Evolutionary conservation across 305 asterid species (phyloP).

Genomic region (Fraxinus angustifolia): DNA sequence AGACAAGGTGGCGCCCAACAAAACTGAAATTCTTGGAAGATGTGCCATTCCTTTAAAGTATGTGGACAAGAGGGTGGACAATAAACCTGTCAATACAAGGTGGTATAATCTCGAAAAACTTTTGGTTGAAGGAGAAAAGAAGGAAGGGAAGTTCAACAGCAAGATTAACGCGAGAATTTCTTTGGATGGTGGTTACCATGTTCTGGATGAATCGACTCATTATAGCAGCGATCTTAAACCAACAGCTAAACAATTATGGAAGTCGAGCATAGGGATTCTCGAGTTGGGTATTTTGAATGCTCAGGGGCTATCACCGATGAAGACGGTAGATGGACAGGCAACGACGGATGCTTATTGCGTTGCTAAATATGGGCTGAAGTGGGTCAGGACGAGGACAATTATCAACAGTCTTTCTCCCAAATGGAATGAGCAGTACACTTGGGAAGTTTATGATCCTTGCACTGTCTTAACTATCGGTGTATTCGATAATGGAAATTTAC

Average conservation of each 20-base stretch:
- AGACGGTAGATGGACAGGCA: not conserved
- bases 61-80: slow-evolving; percentile 20
- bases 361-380: slow-evolving; percentile 21
- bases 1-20: slow-evolving; percentile 17
- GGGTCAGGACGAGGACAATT: slow-evolving; percentile 23
- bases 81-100: slow-evolving; percentile 9
- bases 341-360: slow-evolving; percentile 20
- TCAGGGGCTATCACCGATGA: slow-evolving; percentile 13
- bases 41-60: slow-evolving; percentile 9
- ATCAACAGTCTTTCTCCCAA: slow-evolving; percentile 16
- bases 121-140: slow-evolving; percentile 13
- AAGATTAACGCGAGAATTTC: slow-evolving; percentile 21
- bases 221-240: slow-evolving; percentile 25
- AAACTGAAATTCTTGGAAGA: slow-evolving; percentile 21
- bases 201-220: slow-evolving; percentile 24
- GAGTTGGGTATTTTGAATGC: slow-evolving; percentile 18
- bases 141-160: slow-evolving; percentile 19
- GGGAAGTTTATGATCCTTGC: slow-evolving; percentile 23
- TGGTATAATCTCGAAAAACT: slow-evolving; percentile 23
- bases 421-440: slow-evolving; percentile 24
- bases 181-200: slow-evolving; percentile 32
- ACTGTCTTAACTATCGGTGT: slow-evolving; percentile 17
- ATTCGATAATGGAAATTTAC: slow-evolving; percentile 12
- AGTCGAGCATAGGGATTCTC: slow-evolving; percentile 11
- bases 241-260: slow-evolving; percentile 20